Percentiles rank a stretch among this genome's conserved stretches.
These are phyloP conservation scores for Fusarium avenaceum DNA, from an alignment of 2,329 filamentous ascomycete species.

Conservation along the genomic window DNA sequence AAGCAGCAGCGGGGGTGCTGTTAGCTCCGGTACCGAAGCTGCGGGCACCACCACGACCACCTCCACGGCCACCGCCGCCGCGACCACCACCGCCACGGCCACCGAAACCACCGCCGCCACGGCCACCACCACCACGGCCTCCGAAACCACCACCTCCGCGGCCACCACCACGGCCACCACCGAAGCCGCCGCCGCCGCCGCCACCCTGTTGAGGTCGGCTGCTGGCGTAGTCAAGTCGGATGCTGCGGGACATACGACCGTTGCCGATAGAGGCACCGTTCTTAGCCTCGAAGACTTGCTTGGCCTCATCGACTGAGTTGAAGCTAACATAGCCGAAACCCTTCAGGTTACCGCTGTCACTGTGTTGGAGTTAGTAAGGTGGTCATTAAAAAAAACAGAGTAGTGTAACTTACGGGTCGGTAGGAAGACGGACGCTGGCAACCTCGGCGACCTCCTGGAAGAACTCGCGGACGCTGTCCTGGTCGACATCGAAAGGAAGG, in stretches of 20 bases:
- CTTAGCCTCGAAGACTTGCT: conserved; percentile 76
- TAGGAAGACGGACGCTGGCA: conserved; percentile 87
- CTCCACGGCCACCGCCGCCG: conserved; percentile 58
- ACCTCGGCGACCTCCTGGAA: conserved; percentile 80
- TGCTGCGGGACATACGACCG: conserved; percentile 77
- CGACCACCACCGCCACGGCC: conserved; percentile 61
- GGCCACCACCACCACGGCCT: conserved; percentile 61
- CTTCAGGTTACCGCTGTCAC: conserved; percentile 86
- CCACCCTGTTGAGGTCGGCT: conserved; percentile 72
- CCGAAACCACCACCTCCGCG: conserved; percentile 65
- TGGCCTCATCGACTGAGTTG: conserved; percentile 84
- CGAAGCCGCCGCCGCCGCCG: conserved; percentile 65
- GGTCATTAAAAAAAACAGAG: background rate
- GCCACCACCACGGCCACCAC: conserved; percentile 62
- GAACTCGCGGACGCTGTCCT: conserved; percentile 79
- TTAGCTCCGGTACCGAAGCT: conserved; percentile 42
- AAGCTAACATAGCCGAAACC: conserved; percentile 94
- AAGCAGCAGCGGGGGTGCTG: conserved; percentile 51
- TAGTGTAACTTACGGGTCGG: conserved; percentile 73
- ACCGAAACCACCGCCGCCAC: conserved; percentile 61
- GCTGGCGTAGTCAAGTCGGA: conserved; percentile 86
- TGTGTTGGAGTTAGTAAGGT: conserved; percentile 50
- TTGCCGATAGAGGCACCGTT: conserved; percentile 74
- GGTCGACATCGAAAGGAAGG: conserved; percentile 84
- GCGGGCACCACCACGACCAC: conserved; percentile 40